Conservation (phyloP, 2,329 filamentous ascomycete species). For the Penicillium crustosum region DNA sequence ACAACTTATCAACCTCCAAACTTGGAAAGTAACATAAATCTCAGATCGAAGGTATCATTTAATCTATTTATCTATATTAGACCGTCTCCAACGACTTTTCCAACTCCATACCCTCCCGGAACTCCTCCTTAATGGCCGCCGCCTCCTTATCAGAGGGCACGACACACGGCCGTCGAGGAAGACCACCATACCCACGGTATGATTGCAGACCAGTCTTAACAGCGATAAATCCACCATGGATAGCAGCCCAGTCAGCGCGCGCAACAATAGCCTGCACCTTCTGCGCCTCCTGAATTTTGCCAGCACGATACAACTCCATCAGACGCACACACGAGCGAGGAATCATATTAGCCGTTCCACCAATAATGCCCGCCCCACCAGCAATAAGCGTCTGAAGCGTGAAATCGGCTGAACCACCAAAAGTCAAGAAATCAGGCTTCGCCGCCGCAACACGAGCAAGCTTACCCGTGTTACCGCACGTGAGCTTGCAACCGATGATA, state of each 20-base stretch:
- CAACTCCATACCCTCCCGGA: slow-evolving; percentile 40
- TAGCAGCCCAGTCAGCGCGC: slow-evolving; percentile 78
- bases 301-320: slow-evolving; percentile 72
- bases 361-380: slow-evolving; percentile 81
- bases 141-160: slow-evolving; percentile 43
- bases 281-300: slow-evolving; percentile 72
- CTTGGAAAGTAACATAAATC: neutral
- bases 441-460: slow-evolving; percentile 61
- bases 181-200: slow-evolving; percentile 79
- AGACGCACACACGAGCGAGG: slow-evolving; percentile 78
- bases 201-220: slow-evolving; percentile 80
- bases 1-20: neutral
- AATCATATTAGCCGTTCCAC: slow-evolving; percentile 80
- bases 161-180: slow-evolving; percentile 66
- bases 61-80: neutral
- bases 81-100: slow-evolving; percentile 35
- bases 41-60: slow-evolving; percentile 3
- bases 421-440: slow-evolving; percentile 68
- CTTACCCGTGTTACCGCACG: slow-evolving; percentile 73
- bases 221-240: slow-evolving; percentile 79
- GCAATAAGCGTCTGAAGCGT: slow-evolving; percentile 76
- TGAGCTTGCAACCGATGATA: slow-evolving; percentile 70
- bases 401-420: slow-evolving; percentile 86
- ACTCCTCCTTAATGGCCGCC: slow-evolving; percentile 36
- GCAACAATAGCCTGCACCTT: slow-evolving; percentile 74